Conservation (phyloP, 495 filamentous ascomycete species). For the Xylaria telfairii region DNA sequence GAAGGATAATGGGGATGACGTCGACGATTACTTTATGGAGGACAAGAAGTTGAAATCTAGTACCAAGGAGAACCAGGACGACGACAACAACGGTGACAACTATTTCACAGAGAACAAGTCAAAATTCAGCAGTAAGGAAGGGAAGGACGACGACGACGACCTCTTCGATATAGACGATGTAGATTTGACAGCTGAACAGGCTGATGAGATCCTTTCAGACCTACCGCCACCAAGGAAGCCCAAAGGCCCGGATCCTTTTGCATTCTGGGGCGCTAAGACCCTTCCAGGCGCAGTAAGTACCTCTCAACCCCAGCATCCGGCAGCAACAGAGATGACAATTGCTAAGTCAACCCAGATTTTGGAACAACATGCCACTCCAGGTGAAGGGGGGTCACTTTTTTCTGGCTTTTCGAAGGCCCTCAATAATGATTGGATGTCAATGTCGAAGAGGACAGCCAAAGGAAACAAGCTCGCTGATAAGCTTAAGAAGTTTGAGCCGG, state of each 20-base stretch:
- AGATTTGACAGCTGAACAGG: conserved; percentile 48
- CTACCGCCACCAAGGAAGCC: conserved; percentile 41
- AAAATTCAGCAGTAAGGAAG: conserved; percentile 32
- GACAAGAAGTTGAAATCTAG: too few species aligned
- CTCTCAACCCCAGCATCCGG: conserved; percentile 23
- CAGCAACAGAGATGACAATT: conserved; percentile 40
- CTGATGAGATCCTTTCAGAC: conserved; percentile 40
- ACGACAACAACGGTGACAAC: conserved; percentile 11
- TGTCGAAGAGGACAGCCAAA: conserved; percentile 50
- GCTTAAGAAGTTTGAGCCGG: conserved; percentile 58
- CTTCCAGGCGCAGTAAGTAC: conserved; percentile 35
- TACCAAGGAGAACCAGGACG: conserved; percentile 36
- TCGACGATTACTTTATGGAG: too few species aligned
- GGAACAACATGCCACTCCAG: conserved; percentile 44
- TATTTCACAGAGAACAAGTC: conserved; percentile 33
- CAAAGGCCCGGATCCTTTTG: conserved; percentile 47
- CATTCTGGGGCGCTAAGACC: conserved; percentile 52
- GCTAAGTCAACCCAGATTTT: conserved; percentile 52
- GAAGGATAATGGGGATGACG: conserved; percentile 27
- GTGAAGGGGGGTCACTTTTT: conserved; percentile 41
- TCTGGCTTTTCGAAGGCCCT: conserved; percentile 40
- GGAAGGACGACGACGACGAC: conserved; percentile 37
- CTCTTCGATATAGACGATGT: conserved; percentile 44
- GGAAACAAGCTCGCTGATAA: conserved; percentile 58
- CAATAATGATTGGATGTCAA: conserved; percentile 41